Evolutionary conservation across 805 yeast genomes (phyloP), one percentile per base, ranked within the genome.

Genomic region (Kuraishia borneana): DNA sequence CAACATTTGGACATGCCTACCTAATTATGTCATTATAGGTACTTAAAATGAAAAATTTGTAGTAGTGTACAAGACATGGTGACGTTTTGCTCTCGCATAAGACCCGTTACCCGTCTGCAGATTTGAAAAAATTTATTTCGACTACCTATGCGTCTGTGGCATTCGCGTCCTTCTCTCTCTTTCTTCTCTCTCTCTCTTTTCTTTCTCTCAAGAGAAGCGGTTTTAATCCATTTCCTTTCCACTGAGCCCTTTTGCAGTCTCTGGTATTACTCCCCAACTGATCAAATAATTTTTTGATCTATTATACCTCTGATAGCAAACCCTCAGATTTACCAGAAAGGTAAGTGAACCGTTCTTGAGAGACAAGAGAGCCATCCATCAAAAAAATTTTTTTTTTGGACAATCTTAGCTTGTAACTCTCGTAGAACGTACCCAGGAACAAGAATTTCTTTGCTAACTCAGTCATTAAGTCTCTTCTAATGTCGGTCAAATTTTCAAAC

Each of bases 401-500:
- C 10, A 8, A 21, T 21, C 23, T 21, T 21, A n/a, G 10, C 10
- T 21, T 10, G 23, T 17, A 28, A 18, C 18, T 21, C 21, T 28
- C 12, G 21, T 17, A 17, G n/a, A 28, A 20, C n/a, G 6, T 12
- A 28, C 6, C 31, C n/a, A 17, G 6, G 20, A 17, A 21, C 21
- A 28, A 17, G 16, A 17, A 20, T 18, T 18, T 17, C 21, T 22
- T 13, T 32, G 6, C 10, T 22, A 13, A n/a, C 28, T 16, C 29
- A 16, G 14, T 26, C 31, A 13, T 23, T 21, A 21, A 13, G 17
- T 23, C 17, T 23, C n/a, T 22, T 10, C 21, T 6, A 32, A 23
- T 6, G 13, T 32, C 50, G 8, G 28, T 13, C 40, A 56, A 56
- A 46, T 77, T 80, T 48, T 75, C 87, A 45, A 74, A 76, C 50